Conservation (phyloP, 2,329 filamentous ascomycete genomes). For the Eutypella sp. region DNA sequence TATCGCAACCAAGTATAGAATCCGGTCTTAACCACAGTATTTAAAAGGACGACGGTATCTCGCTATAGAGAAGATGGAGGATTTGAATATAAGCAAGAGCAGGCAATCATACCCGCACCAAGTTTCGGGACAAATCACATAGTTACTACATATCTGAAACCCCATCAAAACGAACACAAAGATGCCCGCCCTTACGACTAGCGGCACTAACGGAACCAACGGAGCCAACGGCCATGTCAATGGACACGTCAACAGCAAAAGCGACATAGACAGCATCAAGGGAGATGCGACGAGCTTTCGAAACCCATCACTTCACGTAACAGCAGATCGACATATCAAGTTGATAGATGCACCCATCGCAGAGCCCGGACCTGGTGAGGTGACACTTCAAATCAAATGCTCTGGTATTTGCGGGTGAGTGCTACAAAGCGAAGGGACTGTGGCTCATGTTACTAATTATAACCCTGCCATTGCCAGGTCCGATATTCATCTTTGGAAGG, state of each 20-base stretch:
- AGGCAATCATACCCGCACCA: no score
- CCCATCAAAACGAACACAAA: no score
- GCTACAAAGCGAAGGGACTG: not conserved
- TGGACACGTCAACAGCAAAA: not conserved
- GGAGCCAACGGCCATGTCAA: conserved; percentile 9
- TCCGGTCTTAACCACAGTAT: no score
- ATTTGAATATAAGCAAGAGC: no score
- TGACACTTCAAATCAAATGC: conserved; percentile 55
- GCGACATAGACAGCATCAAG: not conserved
- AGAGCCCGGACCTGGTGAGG: conserved; percentile 48
- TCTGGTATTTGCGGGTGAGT: conserved; percentile 60
- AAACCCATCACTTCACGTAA: conserved; percentile 56
- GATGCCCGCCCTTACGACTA: not conserved
- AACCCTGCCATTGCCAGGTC: conserved; percentile 40
- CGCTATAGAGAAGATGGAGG: not conserved
- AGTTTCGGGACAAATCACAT: no score
- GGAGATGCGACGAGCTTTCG: conserved; percentile 12
- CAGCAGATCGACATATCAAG: conserved; percentile 55
- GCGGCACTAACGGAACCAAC: not conserved
- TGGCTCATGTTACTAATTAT: not conserved
- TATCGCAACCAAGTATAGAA: no score
- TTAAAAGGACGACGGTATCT: not conserved
- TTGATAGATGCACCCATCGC: conserved; percentile 52
- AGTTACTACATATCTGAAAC: no score
- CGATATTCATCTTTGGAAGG: conserved; percentile 65